phyloP scores from a whole-genome alignment of 805 yeast genomes.

The Trichomonascus vanleenenianus region DNA sequence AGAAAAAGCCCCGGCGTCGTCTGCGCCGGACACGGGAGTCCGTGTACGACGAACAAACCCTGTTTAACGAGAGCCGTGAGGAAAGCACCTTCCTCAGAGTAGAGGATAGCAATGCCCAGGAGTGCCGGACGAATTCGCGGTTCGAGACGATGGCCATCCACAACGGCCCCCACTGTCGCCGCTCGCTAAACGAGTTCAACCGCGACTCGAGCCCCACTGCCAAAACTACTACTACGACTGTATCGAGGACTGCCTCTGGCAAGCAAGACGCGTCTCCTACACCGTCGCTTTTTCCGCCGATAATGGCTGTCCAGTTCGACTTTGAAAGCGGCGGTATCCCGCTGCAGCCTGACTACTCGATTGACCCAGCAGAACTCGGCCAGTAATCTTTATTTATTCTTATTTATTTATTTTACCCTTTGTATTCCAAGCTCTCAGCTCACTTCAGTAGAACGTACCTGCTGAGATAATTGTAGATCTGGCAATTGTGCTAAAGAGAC shows the following conservation, averaged over 20 bases:
- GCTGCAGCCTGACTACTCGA: constrained; percentile 16
- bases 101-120: neutral
- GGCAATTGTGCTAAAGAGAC: no score
- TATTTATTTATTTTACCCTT: neutral
- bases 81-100: constrained; percentile 1
- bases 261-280: neutral
- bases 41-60: neutral
- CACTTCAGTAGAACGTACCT: no score
- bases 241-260: neutral
- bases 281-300: constrained; percentile 15
- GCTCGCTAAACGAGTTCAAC: neutral
- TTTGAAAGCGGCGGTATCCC: constrained; percentile 11
- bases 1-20: neutral
- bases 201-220: neutral
- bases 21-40: neutral
- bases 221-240: neutral
- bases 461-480: no score
- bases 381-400: neutral
- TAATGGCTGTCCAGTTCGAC: constrained; percentile 12
- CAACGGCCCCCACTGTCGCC: neutral
- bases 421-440: no score
- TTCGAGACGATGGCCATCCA: neutral
- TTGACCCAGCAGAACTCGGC: neutral
- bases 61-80: constrained; percentile 1
- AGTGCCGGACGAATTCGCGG: neutral